A percentile compares a stretch with the other conserved stretches of the same genome.
These are phyloP conservation scores for Pyrenula aspistea DNA, from an alignment of 495 filamentous ascomycete species.

Conservation along the genomic window DNA sequence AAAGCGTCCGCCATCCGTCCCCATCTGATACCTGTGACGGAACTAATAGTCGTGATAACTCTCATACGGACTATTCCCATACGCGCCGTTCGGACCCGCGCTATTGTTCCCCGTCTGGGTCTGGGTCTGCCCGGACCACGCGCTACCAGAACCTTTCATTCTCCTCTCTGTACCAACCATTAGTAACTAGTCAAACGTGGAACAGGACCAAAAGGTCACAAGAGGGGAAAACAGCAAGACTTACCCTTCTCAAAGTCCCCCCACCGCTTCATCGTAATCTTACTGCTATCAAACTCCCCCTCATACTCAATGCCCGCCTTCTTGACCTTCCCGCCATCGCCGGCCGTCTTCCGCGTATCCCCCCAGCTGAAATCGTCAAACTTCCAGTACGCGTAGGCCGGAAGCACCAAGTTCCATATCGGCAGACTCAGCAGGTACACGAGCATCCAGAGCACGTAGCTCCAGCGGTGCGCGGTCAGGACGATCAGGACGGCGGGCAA, in stretches of 20 bases:
- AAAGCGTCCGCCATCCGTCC: too few relatives aligned
- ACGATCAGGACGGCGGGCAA: slow-evolving; percentile 88
- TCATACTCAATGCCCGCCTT: slow-evolving; percentile 68
- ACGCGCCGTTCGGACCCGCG: not conserved
- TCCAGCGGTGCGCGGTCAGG: slow-evolving; percentile 86
- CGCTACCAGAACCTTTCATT: slow-evolving; percentile 17
- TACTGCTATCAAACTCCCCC: slow-evolving; percentile 93
- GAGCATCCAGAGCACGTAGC: slow-evolving; percentile 93
- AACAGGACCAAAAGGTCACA: too few relatives aligned
- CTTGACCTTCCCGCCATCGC: slow-evolving; percentile 81
- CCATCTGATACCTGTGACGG: too few relatives aligned
- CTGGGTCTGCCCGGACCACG: slow-evolving; percentile 21
- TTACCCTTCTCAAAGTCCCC: slow-evolving; percentile 84
- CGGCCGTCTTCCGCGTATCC: slow-evolving; percentile 90
- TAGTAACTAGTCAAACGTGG: not conserved
- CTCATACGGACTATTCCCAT: not conserved
- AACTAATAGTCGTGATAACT: not conserved
- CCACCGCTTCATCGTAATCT: slow-evolving; percentile 98
- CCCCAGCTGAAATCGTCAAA: slow-evolving; percentile 99
- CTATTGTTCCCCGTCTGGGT: slow-evolving; percentile 10
- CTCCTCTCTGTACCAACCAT: slow-evolving; percentile 20
- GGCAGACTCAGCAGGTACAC: slow-evolving; percentile 91
- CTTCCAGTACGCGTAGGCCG: slow-evolving; percentile 95
- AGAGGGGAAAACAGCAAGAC: slow-evolving; percentile 6
- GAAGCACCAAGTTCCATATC: slow-evolving; percentile 96